phyloP scores from a whole-genome alignment of 2,329 filamentous ascomycete species.

The Sclerotinia sclerotiorum region DNA sequence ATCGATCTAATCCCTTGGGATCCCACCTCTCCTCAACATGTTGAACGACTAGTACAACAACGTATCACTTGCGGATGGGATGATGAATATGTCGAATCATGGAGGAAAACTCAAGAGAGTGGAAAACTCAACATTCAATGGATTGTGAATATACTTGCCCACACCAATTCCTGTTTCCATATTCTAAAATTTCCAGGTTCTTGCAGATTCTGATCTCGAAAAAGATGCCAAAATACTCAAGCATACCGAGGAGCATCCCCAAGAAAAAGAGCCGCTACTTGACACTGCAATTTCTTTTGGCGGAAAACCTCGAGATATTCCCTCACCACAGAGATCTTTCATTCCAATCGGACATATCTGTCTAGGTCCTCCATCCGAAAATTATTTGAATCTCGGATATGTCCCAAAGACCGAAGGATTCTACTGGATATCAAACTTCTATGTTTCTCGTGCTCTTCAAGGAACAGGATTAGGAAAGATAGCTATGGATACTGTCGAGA shows the following conservation, averaged over 20 bases:
- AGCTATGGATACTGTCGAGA: constrained; percentile 33
- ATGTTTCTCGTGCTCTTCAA: constrained; percentile 35
- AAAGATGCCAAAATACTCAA: constrained; percentile 27
- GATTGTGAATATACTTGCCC: constrained; percentile 28
- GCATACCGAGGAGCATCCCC: constrained; percentile 29
- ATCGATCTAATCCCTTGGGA: constrained; percentile 49
- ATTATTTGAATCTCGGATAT: constrained; percentile 22
- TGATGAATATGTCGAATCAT: constrained; percentile 40
- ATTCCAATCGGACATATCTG: constrained; percentile 37
- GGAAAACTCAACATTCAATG: constrained; percentile 34
- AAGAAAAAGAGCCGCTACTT: constrained; percentile 27
- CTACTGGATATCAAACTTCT: constrained; percentile 35
- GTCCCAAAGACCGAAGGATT: constrained; percentile 25
- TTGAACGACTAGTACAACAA: constrained; percentile 46
- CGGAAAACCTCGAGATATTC: constrained; percentile 27
- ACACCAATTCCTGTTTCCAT: not conserved
- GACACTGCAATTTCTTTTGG: constrained; percentile 31
- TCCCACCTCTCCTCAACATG: constrained; percentile 43
- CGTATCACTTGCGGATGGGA: constrained; percentile 50
- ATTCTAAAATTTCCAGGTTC: constrained; percentile 26
- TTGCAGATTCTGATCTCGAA: constrained; percentile 27
- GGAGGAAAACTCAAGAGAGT: constrained; percentile 27
- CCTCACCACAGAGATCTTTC: constrained; percentile 27
- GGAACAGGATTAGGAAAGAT: constrained; percentile 31
- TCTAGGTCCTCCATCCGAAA: constrained; percentile 25